Percentiles rank a stretch among this genome's conserved stretches.
These are phyloP conservation scores for Amanita thiersii DNA, from an alignment of 768 basidiomycete genomes.

Conservation along the genomic window DNA sequence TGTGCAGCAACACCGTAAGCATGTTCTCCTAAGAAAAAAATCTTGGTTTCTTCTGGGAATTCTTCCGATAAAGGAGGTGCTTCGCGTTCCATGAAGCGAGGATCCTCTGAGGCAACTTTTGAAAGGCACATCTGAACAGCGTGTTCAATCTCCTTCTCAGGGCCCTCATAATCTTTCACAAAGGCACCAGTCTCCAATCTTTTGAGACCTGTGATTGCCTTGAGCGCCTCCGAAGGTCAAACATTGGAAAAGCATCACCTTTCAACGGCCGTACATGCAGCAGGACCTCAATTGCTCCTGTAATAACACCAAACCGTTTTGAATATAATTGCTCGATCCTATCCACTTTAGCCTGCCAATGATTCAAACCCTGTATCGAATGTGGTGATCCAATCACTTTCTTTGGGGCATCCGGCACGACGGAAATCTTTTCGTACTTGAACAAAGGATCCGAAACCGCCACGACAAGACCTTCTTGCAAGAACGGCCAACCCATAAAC, in stretches of 20 bases:
- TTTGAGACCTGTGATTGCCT: constrained; percentile 58
- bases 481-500: constrained; percentile 89
- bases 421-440: constrained; percentile 68
- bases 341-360: constrained; percentile 80
- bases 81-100: constrained; percentile 73
- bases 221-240: neutral
- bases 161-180: constrained; percentile 88
- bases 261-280: constrained; percentile 88
- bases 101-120: constrained; percentile 82
- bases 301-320: constrained; percentile 82
- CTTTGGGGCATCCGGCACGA: constrained; percentile 40
- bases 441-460: constrained; percentile 82
- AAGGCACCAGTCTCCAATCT: constrained; percentile 84
- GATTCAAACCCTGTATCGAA: constrained; percentile 50
- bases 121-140: constrained; percentile 83
- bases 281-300: constrained; percentile 71
- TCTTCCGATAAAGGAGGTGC: constrained; percentile 81
- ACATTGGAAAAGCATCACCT: constrained; percentile 38
- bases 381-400: constrained; percentile 72
- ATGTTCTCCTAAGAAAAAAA: constrained; percentile 94
- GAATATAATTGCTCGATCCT: constrained; percentile 80
- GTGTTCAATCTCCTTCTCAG: constrained; percentile 76
- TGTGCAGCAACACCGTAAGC: constrained; percentile 96
- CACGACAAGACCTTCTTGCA: constrained; percentile 85
- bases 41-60: constrained; percentile 82